Evolutionary conservation across 139 green algal genomes (phyloP), one percentile per base, ranked within the genome.

Genomic region (Picochlorum sp.): DNA sequence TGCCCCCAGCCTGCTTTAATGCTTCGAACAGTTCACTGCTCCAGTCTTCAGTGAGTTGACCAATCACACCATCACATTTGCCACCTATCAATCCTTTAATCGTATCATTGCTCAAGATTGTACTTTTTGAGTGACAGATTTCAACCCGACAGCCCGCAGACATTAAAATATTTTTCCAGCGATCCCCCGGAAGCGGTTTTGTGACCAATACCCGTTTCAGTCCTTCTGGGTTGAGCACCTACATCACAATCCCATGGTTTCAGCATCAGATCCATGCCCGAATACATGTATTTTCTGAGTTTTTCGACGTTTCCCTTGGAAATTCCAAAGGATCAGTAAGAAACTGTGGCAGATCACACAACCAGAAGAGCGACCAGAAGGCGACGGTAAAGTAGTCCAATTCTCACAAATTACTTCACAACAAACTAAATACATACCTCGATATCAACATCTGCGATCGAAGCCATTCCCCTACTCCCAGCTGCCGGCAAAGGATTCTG

Each of bases 41-140:
- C 87, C 87, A 95, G 62, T 97, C 86, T 83, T 96, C 88, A 18
- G 88, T 96, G 7, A 96, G 71, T 74, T 98, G 92, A 3, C 92
- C 93, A n/a, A 98, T 89, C 22, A 98, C 91, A 20, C 91, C 92
- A 49, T 98, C 82, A 59, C 87, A 97, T 41, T 88, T 77, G 47
- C 70, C 61, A 16, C 87, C 89, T 2, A 98, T 92, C 3, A 98
- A 77, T 55, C 80, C 61, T 61, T 83, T 82, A 69, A 98, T 88
- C 20, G 81, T 89, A 18, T 67, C 69, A 33, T 90, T 83, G 76
- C 50, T 61, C 4, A 98, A 77, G 68, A 99, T 98, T 47, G 80
- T 82, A 51, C 96, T 80, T 5, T 69, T 50, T 39, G 76, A 63
- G 7, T 70, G 76, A 66, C 68, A 81, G 25, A 83, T 61, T 40